Percentiles rank a stretch among this genome's conserved stretches.
These are phyloP conservation scores for Boletales sp. DNA, from an alignment of 768 basidiomycete species.

Conservation along the genomic window DNA sequence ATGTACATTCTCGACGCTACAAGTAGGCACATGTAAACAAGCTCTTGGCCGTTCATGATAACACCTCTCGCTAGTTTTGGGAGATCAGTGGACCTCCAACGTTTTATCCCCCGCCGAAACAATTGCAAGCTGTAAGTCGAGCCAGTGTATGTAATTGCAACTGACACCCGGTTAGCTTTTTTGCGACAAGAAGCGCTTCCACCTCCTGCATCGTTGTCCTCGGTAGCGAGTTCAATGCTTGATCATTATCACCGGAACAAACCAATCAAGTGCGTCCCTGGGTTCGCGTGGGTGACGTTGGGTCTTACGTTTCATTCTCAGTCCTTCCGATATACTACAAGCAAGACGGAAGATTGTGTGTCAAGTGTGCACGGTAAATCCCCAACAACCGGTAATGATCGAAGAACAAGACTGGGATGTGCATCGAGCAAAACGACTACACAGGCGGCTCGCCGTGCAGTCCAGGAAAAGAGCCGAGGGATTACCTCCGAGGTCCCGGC, in stretches of 20 bases:
- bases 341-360: conserved; percentile 61
- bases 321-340: conserved; percentile 53
- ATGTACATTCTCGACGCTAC: conserved; percentile 69
- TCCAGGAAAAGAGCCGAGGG: conserved; percentile 11
- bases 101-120: conserved; percentile 50
- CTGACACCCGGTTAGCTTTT: conserved; percentile 42
- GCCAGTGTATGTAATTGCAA: not conserved
- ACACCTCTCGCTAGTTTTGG: conserved; percentile 38
- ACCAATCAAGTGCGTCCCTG: conserved; percentile 42
- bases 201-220: conserved; percentile 55
- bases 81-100: conserved; percentile 53
- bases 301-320: conserved; percentile 28
- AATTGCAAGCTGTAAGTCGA: conserved; percentile 45
- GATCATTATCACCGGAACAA: conserved; percentile 37
- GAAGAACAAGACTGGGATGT: conserved; percentile 52
- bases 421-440: conserved; percentile 55
- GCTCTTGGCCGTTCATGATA: not conserved
- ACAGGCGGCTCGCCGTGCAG: conserved; percentile 45
- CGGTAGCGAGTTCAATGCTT: conserved; percentile 52
- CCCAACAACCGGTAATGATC: conserved; percentile 60
- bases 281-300: not conserved
- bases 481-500: not conserved
- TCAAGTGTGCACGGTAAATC: conserved; percentile 55
- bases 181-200: conserved; percentile 47
- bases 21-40: conserved; percentile 35